A percentile compares a stretch with the other conserved stretches of the same genome.
phyloP scores from a whole-genome alignment of 805 yeast genomes.

The Maudiozyma saulgeensis region DNA sequence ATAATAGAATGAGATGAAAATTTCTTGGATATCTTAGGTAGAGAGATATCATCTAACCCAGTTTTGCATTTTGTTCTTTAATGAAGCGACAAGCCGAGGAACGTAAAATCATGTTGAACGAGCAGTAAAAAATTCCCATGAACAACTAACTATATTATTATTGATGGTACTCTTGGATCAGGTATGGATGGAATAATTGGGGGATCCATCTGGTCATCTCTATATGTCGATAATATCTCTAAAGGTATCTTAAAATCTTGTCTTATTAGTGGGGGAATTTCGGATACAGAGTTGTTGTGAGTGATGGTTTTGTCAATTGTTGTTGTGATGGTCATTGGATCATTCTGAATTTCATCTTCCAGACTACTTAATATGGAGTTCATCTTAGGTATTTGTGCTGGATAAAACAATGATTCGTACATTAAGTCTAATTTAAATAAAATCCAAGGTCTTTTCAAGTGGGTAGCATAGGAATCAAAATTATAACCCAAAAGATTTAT shows the following conservation, averaged over 20 bases:
- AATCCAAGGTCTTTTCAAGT: slow-evolving; percentile 9
- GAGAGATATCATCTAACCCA: too few species aligned
- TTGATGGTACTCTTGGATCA: neutral
- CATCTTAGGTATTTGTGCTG: neutral
- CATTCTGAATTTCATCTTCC: neutral
- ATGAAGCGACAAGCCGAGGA: too few species aligned
- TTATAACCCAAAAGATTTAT: slow-evolving; percentile 20
- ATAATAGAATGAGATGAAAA: too few species aligned
- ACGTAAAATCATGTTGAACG: too few species aligned
- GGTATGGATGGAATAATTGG: neutral
- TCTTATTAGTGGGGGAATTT: neutral
- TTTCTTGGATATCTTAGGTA: too few species aligned
- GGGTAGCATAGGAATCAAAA: slow-evolving; percentile 8
- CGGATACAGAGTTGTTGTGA: neutral
- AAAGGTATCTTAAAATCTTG: slow-evolving; percentile 1
- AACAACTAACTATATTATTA: neutral
- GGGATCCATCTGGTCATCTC: neutral
- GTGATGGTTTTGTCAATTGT: neutral
- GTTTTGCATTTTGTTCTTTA: too few species aligned
- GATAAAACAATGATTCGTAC: neutral
- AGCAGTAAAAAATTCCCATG: too few species aligned
- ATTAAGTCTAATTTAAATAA: slow-evolving; percentile 7
- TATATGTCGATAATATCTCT: neutral
- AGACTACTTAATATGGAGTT: neutral
- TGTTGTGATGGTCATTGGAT: neutral